Evolutionary conservation across 1,139 yeast species (phyloP).

Genomic region (Geotrichum aggregatum): DNA sequence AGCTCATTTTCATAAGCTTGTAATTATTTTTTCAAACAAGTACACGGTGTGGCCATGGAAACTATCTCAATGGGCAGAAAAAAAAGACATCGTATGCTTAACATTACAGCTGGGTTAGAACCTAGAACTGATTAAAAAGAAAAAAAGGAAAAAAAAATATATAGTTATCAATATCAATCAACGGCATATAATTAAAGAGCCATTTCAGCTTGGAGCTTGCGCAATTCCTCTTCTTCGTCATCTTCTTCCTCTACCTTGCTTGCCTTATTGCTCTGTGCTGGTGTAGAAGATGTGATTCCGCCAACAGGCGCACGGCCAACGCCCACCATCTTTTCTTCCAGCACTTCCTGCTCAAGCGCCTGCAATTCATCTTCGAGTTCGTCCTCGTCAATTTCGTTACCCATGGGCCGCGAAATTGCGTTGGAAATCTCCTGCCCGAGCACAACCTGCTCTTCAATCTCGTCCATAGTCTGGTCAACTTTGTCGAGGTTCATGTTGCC

Average conservation of each 20-base stretch:
- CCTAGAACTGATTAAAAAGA: too few relatives aligned
- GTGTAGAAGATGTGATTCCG: conserved; percentile 37
- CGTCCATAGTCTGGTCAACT: conserved; percentile 98
- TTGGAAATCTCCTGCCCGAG: conserved; percentile 92
- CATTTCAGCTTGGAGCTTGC: conserved; percentile 91
- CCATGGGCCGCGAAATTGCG: conserved; percentile 90
- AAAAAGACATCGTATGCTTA: not conserved
- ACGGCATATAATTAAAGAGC: conserved; percentile 51
- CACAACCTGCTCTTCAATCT: conserved; percentile 93
- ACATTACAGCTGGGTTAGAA: not conserved
- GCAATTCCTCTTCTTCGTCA: conserved; percentile 87
- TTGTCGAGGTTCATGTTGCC: conserved; percentile 93
- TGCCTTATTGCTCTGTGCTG: conserved; percentile 15
- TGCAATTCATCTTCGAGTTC: conserved; percentile 93
- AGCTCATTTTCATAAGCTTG: not conserved
- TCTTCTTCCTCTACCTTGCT: conserved; percentile 54
- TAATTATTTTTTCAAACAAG: too few relatives aligned
- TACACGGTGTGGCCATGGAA: not conserved
- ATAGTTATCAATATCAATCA: conserved; percentile 13
- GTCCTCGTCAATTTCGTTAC: conserved; percentile 71
- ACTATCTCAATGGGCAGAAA: not conserved
- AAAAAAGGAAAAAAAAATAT: conserved; percentile 12
- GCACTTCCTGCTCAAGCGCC: conserved; percentile 76
- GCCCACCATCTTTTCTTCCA: conserved; percentile 53
- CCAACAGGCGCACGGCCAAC: conserved; percentile 44